A percentile compares a stretch with the other conserved stretches of the same genome.
Conservation (phyloP, 2,329 filamentous ascomycete species). For the Alternaria sp. region DNA sequence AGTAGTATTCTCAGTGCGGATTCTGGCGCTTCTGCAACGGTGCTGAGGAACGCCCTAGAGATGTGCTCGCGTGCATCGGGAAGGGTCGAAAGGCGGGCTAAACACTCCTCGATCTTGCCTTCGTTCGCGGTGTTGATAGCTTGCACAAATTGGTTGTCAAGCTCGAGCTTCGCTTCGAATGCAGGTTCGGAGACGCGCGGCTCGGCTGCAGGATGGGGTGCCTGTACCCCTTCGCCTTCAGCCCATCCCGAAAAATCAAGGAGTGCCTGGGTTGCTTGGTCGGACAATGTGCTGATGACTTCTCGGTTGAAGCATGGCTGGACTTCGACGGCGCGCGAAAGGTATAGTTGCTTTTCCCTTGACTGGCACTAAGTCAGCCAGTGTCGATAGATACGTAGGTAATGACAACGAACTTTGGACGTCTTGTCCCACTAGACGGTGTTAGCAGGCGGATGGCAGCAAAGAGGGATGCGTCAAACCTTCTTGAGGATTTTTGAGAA, state of each 20-base stretch:
- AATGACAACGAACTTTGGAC: conserved; percentile 71
- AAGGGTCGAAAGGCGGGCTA: conserved; percentile 72
- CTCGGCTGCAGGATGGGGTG: conserved; percentile 46
- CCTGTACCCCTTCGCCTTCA: conserved; percentile 92
- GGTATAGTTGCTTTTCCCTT: conserved; percentile 95
- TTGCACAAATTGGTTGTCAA: conserved; percentile 87
- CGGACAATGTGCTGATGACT: conserved; percentile 94
- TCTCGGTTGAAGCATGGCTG: conserved; percentile 98
- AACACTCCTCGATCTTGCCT: conserved; percentile 78
- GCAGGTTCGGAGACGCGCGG: conserved; percentile 42
- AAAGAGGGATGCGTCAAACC: conserved; percentile 54
- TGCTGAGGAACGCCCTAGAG: conserved; percentile 88
- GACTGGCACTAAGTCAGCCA: conserved; percentile 64
- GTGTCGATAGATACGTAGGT: conserved; percentile 22
- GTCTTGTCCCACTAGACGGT: conserved; percentile 89
- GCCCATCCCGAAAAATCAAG: conserved; percentile 97
- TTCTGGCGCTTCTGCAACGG: conserved; percentile 83
- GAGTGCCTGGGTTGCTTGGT: conserved; percentile 94
- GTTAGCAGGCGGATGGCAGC: conserved; percentile 45
- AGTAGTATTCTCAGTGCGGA: conserved; percentile 79
- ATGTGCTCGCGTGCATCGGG: conserved; percentile 75
- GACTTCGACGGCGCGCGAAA: conserved; percentile 94
- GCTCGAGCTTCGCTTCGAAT: conserved; percentile 81
- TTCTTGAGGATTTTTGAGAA: conserved; percentile 99
- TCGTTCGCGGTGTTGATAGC: conserved; percentile 84